Base-by-base conservation (phyloP, 441 rosid genomes). In the Hura crepitans region DNA sequence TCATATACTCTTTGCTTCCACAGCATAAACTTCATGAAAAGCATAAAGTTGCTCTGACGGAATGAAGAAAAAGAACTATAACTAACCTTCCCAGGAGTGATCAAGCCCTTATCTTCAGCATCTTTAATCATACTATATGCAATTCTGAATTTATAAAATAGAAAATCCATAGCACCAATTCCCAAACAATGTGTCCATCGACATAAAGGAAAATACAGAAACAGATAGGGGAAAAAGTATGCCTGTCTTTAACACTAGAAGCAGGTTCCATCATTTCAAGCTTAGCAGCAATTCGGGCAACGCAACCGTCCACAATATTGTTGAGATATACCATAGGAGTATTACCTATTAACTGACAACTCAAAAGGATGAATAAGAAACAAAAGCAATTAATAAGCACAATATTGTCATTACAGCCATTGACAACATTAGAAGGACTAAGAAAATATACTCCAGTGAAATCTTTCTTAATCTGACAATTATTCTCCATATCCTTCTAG, bases 261-360 rank as follows among this genome's bases (percentile, higher is more conserved):
- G 87, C 77, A 58, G 98, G 96, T 75, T 83, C 83, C 93, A 92
- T 80, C 63, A 72, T 75, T 69, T 92, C 98, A 15, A 92, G 89
- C 86, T 92, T 92, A 0, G 95, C 95, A 5, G 96, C 96, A 1
- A 92, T 79, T 4, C 81, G 87, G 0, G 92, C 93, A 3, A 78
- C 89, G 20, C 89, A 87, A 20, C 95, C 96, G 66, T 88, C 91
- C 25, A 87, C 87, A 11, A 90, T 62, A 10, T 84, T 78, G 78
- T 92, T 90, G 73, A 90, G 89, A 78, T 81, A 92, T 3, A 90
- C 93, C 95, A 92, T 81, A 18, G 92, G 95, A 0, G 93, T 92
- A 69, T 87, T 84, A 46, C 96, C 96, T 6, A 92, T 88, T 65
- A 90, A 72, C 96, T 92, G 63, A 55, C 10, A 25, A 55, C 27